A percentile compares a stretch with the other conserved stretches of the same genome.
These are phyloP conservation scores for Metrosideros polymorpha DNA, from an alignment of 441 rosid species.

Conservation along the genomic window DNA sequence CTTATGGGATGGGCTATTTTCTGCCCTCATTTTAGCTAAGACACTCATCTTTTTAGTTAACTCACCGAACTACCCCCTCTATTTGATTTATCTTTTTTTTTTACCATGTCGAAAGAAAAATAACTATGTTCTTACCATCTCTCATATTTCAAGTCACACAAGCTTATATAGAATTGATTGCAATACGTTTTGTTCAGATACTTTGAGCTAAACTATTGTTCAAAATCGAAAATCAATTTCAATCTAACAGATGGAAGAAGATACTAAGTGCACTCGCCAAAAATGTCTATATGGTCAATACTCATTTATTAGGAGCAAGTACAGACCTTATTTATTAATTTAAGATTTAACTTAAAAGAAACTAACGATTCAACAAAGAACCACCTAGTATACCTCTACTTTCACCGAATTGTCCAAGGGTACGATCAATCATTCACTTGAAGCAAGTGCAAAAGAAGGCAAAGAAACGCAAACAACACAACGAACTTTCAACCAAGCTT, in stretches of 20 bases:
- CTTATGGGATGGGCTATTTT: not conserved
- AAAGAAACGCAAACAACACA: not conserved
- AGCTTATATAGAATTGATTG: no score
- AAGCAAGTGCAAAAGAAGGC: not conserved
- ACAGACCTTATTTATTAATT: not conserved
- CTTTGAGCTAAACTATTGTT: no score
- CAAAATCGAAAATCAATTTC: no score
- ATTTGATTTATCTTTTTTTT: not conserved
- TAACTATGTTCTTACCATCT: not conserved
- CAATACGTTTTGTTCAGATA: not conserved
- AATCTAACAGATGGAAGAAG: not conserved
- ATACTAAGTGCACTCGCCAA: not conserved
- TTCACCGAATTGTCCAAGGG: not conserved
- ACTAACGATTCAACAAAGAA: not conserved
- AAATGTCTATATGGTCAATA: not conserved
- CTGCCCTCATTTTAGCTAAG: not conserved
- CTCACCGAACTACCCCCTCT: fast-evolving
- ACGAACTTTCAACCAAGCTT: not conserved
- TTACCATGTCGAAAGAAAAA: not conserved
- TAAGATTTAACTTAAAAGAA: not conserved
- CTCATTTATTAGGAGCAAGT: not conserved
- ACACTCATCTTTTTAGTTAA: not conserved
- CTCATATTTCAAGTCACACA: no score
- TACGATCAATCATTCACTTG: not conserved
- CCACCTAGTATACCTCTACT: not conserved